phyloP scores from a whole-genome alignment of 768 basidiomycete genomes.

The Paxillus involutus region DNA sequence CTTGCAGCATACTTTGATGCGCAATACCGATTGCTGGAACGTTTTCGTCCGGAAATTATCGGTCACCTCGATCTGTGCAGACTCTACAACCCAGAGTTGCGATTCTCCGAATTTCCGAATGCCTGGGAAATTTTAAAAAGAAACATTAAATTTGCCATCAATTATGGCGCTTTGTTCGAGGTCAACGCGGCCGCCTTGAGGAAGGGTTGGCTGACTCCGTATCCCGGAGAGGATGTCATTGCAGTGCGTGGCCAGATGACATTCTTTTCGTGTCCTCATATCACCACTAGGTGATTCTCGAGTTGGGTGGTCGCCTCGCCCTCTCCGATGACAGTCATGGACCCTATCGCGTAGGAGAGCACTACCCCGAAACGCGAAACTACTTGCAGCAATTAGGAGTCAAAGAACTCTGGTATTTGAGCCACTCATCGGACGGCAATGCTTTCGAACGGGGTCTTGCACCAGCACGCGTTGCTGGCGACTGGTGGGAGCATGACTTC shows the following conservation, averaged over 20 bases:
- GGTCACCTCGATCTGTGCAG: conserved; percentile 95
- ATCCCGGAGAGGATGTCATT: conserved; percentile 79
- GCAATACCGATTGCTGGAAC: conserved; percentile 69
- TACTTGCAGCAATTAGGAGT: conserved; percentile 69
- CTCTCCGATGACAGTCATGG: conserved; percentile 98
- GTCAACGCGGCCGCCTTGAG: conserved; percentile 89
- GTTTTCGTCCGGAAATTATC: conserved; percentile 82
- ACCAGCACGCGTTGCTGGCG: conserved; percentile 44
- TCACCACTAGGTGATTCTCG: conserved; percentile 61
- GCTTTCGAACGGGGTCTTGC: conserved; percentile 33
- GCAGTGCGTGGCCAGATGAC: conserved; percentile 48
- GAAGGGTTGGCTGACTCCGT: conserved; percentile 85
- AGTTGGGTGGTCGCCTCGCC: conserved; percentile 68
- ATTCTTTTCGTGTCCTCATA: conserved; percentile 12
- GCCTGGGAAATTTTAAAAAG: conserved; percentile 68
- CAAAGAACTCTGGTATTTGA: conserved; percentile 63
- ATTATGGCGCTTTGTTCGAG: conserved; percentile 92
- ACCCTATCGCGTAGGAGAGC: conserved; percentile 81
- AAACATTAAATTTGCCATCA: conserved; percentile 70
- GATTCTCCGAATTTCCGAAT: conserved; percentile 52
- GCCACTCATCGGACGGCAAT: conserved; percentile 33
- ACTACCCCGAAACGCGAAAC: conserved; percentile 64
- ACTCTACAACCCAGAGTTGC: conserved; percentile 69
- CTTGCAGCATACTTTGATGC: conserved; percentile 80
- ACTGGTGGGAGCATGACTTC: conserved; percentile 62